Evolutionary conservation across 2,329 filamentous ascomycete genomes (phyloP), one percentile per base, ranked within the genome.

Genomic region (Pleurostoma richardsiae): DNA sequence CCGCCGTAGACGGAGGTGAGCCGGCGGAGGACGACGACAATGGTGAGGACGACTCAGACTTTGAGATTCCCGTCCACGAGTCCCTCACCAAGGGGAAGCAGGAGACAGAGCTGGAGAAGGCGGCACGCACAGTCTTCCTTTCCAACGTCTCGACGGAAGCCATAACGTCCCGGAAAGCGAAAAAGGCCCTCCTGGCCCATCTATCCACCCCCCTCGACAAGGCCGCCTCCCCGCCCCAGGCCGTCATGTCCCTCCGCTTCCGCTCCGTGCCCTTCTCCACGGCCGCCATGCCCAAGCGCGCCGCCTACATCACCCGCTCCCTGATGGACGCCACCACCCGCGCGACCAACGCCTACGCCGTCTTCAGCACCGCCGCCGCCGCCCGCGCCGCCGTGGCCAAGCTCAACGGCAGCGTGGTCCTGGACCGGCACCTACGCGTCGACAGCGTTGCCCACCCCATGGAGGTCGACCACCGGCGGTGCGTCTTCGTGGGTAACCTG

Each of bases 401-500:
- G 38, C 79, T 99, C 39, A 99, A 99, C 58, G 94, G 91, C 42
- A 88, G 81, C 2, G 73, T 89, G 11, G 77, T 97, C 3, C 80
- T 99, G 11, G 87, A 88, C 55, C 85, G 94, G 30, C 94, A 99
- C 67, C 71, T 99, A 47, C 84, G 92, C 39, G 92, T 92, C 28
- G 94, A 99, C 69, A 89, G 84, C 54, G 85, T 99, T 31, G 89
- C 91, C 1, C 90, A 96, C 66, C 94, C 94, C 1, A 77, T 87
- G 10, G 80, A 85, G 39, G 82, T 85, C 19, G 92, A 95, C 61
- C 84, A 96, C 65, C 84, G 86, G 49, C 86, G 91, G 46, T 99
- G 94, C 65, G 85, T 99, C 11, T 99, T 99, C 60, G 88, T 99
- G 29, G 94, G 94, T 41, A 99, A 99, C 61, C 78, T 99, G 1